These are phyloP conservation scores for Sanghuangporus weigelae DNA, from an alignment of 1,284 basidiomycete genomes.

Conservation along the genomic window DNA sequence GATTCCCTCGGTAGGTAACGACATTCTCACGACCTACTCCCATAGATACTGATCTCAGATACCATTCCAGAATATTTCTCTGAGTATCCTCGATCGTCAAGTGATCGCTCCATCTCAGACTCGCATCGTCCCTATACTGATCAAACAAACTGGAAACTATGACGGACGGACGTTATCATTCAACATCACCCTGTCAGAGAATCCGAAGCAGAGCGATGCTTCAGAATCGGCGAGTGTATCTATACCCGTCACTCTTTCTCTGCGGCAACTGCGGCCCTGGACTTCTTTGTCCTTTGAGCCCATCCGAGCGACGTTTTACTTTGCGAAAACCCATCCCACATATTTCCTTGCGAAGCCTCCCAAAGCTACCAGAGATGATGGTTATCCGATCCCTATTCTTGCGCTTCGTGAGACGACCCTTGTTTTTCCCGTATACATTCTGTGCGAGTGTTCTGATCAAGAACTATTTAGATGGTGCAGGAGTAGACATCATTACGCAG, in stretches of 20 bases:
- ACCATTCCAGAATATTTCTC: neutral
- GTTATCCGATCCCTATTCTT: conserved; percentile 48
- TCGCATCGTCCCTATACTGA: conserved; percentile 17
- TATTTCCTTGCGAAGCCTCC: conserved; percentile 57
- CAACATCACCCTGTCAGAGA: conserved; percentile 23
- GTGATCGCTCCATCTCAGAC: conserved; percentile 18
- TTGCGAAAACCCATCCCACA: conserved; percentile 48
- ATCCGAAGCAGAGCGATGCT: conserved; percentile 22
- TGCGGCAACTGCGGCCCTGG: conserved; percentile 41
- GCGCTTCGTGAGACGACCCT: conserved; percentile 57
- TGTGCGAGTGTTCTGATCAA: neutral
- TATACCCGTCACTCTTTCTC: conserved; percentile 33
- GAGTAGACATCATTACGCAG: conserved; percentile 56
- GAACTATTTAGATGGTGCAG: conserved; percentile 63
- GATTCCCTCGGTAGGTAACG: conserved; percentile 21
- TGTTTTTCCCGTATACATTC: neutral
- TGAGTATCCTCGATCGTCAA: conserved; percentile 5
- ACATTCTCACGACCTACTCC: neutral
- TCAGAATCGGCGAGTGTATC: conserved; percentile 17
- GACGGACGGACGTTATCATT: conserved; percentile 2
- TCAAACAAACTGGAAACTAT: conserved; percentile 13
- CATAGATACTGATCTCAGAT: neutral
- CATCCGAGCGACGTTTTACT: conserved; percentile 57
- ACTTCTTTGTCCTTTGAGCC: conserved; percentile 27
- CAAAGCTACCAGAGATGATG: conserved; percentile 20